These are phyloP conservation scores for Gnomoniopsis smithogilvyi DNA, from an alignment of 2,329 filamentous ascomycete genomes.

Conservation along the genomic window DNA sequence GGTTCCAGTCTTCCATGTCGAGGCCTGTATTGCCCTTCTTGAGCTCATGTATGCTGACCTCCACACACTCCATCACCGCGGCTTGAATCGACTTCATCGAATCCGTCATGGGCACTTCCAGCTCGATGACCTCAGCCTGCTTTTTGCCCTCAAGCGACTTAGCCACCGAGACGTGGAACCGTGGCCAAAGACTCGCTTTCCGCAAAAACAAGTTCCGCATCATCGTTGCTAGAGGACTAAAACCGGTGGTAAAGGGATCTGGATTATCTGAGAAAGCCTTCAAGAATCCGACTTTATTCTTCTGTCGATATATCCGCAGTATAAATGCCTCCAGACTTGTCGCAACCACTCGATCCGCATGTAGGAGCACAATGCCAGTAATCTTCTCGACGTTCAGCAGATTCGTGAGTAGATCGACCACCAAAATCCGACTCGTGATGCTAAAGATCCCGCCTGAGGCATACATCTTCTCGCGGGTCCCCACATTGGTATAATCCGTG, in stretches of 20 bases:
- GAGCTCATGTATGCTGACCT: constrained; percentile 88
- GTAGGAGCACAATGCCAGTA: constrained; percentile 81
- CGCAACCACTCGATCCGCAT: constrained; percentile 81
- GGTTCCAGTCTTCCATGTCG: constrained; percentile 95
- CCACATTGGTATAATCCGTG: constrained; percentile 87
- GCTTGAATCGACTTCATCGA: constrained; percentile 92
- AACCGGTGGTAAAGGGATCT: constrained; percentile 84
- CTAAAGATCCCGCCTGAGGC: constrained; percentile 86
- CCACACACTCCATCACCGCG: constrained; percentile 92
- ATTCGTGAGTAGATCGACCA: constrained; percentile 86
- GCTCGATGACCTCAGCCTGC: constrained; percentile 94
- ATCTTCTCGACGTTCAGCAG: constrained; percentile 79
- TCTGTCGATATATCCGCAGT: constrained; percentile 85
- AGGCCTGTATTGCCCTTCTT: constrained; percentile 87
- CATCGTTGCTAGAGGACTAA: constrained; percentile 83
- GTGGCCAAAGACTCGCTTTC: constrained; percentile 86
- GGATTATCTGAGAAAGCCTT: constrained; percentile 96
- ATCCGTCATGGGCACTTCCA: constrained; percentile 95
- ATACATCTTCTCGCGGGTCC: constrained; percentile 88
- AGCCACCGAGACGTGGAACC: constrained; percentile 89
- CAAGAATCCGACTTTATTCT: constrained; percentile 89
- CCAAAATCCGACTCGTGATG: constrained; percentile 91
- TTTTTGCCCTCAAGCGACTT: constrained; percentile 85
- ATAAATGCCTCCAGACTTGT: constrained; percentile 96
- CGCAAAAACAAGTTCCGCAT: constrained; percentile 89